Base-by-base conservation (phyloP, 176 grass and related monocot genomes). In the Eragrostis nindensis region DNA sequence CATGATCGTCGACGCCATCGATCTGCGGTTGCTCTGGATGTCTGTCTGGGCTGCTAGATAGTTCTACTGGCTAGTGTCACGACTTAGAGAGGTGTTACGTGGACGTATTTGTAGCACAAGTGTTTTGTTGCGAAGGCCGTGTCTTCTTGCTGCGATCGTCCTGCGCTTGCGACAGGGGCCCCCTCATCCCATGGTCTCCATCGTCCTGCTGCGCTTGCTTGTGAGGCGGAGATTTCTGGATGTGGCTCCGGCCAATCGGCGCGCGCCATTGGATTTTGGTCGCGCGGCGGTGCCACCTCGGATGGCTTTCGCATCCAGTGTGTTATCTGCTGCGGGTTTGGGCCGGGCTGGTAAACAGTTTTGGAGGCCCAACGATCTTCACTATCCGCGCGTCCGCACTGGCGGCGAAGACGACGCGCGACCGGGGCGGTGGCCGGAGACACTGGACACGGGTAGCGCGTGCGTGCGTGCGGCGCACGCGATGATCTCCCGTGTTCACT, bases 211-310 rank as follows among this genome's bases (percentile, higher is more conserved):
- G 32, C 32, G n/a, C n/a, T n/a, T n/a, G 32, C 32, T 36, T 36
- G 32, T 78, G 90, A 86, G 84, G 70, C 47, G 67, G 76, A 91
- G 94, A 97, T 97, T 89, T 97, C 79, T 80, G 88, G 81, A 93
- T 89, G 85, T 97, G 86, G 68, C 3, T 70, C 22, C 6, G 66
- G 30, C 94, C 94, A 97, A 97, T 87, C 68, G 74, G 69, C 61
- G 18, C 13, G 60, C 26, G 13, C 26, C 63, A 66, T 67, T 71
- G 86, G 94, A 93, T 97, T 70, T 24, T 52, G 82, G 40, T 72
- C 82, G 27, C 40, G 54, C 44, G 65, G 18, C n/a, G 79, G 15
- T 82, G 80, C 94, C 94, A 97, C 38, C 36, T 87, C 83, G 78
- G 85, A 77, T 60, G 75, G 55, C 71, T 36, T 80, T 29, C 70